These are phyloP conservation scores for Solanum megistacrolobum DNA, from an alignment of 257 asterid species.

Conservation along the genomic window DNA sequence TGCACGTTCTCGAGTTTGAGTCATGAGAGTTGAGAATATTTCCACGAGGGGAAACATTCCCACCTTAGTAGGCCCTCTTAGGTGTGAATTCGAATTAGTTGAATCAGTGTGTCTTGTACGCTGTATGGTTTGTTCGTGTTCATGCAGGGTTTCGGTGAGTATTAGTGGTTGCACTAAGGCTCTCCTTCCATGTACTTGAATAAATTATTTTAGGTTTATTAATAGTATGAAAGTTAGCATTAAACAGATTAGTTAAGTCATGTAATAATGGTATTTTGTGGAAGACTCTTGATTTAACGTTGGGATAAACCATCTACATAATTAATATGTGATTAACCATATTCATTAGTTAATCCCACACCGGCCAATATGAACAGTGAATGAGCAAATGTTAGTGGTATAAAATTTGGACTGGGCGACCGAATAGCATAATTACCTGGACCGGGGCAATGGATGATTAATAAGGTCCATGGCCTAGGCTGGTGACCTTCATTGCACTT, in stretches of 20 bases:
- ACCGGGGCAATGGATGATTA: slow-evolving; percentile 14
- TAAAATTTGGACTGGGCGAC: not conserved
- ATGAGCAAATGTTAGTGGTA: not conserved
- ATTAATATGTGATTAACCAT: not conserved
- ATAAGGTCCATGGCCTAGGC: not conserved
- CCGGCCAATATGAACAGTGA: not conserved
- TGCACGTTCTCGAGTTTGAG: not conserved
- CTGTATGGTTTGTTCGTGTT: not conserved
- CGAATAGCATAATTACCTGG: slow-evolving; percentile 14
- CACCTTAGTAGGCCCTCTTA: not conserved
- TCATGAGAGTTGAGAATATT: not conserved
- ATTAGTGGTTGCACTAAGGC: no score
- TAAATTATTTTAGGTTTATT: no score
- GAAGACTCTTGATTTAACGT: not conserved
- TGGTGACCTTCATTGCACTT: slow-evolving; percentile 3
- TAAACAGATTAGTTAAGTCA: not conserved
- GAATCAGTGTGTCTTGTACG: not conserved
- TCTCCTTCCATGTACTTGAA: not conserved
- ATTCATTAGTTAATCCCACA: not conserved
- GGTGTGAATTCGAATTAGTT: not conserved
- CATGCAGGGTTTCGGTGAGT: not conserved
- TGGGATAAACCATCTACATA: not conserved
- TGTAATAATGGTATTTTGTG: not conserved
- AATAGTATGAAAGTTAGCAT: not conserved
- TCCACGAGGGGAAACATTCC: not conserved